phyloP scores from a whole-genome alignment of 192 early-diverging fungal species.

The Backusella circina region DNA sequence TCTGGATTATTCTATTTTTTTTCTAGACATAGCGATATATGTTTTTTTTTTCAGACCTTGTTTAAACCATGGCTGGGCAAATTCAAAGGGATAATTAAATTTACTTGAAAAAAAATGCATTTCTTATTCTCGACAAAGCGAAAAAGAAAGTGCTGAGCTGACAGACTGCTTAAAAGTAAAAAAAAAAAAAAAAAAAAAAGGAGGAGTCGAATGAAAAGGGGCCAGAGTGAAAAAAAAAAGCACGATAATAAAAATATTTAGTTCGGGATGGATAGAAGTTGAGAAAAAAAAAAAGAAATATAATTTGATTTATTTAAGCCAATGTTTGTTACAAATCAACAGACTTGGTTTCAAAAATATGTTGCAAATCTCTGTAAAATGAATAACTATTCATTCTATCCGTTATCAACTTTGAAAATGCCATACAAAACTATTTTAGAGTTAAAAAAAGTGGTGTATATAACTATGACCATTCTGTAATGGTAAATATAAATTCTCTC shows the following conservation, averaged over 20 bases:
- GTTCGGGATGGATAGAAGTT: neutral
- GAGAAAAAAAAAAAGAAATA: neutral
- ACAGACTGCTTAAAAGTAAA: neutral
- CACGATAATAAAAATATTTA: neutral
- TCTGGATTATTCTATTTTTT: neutral
- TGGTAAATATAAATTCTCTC: neutral
- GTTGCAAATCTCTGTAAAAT: no score
- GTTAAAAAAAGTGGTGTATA: neutral
- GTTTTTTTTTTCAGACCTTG: neutral
- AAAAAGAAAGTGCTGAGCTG: no score
- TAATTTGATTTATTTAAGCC: neutral
- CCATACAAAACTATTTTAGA: neutral
- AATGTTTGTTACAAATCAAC: neutral
- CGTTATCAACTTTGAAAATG: no score
- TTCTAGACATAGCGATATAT: neutral
- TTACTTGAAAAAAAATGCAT: neutral
- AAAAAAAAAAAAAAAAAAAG: neutral
- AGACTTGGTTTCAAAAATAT: no score
- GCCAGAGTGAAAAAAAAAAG: neutral
- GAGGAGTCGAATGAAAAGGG: neutral
- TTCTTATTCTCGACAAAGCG: neutral
- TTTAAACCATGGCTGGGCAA: neutral
- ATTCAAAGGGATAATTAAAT: neutral
- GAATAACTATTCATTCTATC: no score
- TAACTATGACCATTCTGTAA: neutral